Percentiles rank a stretch among this genome's conserved stretches.
Conservation (phyloP, 2,329 filamentous ascomycete genomes). For the Penicillium frequentans region DNA sequence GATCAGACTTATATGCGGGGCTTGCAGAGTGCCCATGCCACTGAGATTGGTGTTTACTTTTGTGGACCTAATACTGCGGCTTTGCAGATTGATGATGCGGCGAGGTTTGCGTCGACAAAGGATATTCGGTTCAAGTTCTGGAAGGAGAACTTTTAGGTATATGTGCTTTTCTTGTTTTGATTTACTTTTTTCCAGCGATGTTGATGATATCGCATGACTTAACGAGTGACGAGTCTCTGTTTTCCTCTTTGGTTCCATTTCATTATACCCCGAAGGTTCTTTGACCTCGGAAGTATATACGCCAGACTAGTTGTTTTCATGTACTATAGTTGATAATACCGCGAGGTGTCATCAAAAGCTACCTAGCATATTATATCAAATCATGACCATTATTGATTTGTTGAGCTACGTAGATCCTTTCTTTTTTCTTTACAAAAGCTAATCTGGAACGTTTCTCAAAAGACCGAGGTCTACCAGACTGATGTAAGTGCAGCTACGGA, state of each 20-base stretch:
- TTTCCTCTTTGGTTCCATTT: background rate
- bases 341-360: background rate
- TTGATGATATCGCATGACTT: constrained; percentile 10
- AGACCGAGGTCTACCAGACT: too few species aligned
- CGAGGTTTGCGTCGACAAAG: constrained; percentile 67
- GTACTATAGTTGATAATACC: constrained; percentile 19
- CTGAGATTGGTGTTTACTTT: constrained; percentile 95
- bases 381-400: constrained; percentile 8
- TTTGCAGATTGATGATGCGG: constrained; percentile 79
- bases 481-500: too few species aligned
- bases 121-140: constrained; percentile 96
- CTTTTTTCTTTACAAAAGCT: too few species aligned
- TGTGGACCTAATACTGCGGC: constrained; percentile 84
- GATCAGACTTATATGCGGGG: constrained; percentile 83
- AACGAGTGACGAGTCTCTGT: constrained; percentile 25
- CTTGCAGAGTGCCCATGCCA: constrained; percentile 71
- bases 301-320: constrained; percentile 8
- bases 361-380: constrained; percentile 1
- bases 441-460: too few species aligned
- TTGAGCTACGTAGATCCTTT: background rate
- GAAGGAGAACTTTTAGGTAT: constrained; percentile 76
- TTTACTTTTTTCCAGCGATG: background rate
- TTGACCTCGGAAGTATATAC: constrained; percentile 1
- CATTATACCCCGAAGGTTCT: background rate
- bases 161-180: background rate